Evolutionary conservation across 345 rosid genomes (phyloP), one percentile per base, ranked within the genome.

Genomic region (Syzygium oleosum): DNA sequence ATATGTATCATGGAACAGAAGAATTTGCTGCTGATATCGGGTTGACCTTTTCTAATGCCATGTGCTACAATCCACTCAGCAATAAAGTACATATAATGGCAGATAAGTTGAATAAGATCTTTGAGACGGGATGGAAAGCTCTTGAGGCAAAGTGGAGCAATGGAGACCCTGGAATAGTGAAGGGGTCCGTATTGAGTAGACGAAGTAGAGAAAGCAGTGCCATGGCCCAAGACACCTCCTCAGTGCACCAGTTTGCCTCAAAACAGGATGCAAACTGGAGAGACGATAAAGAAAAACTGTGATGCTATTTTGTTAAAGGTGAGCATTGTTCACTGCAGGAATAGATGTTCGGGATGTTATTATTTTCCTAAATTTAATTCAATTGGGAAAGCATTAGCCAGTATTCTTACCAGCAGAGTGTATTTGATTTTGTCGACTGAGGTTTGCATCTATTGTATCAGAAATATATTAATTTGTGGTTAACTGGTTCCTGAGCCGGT

Each of bases 1-100:
- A 91, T 83, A 49, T 22, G 41, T 97, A 97, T 86, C 49, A 12
- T 61, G 90, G 85, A 51, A 38, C 86, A 4, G 92, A 97, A 84
- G 99, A 94, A 87, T 96, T 97, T 94, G 98, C 95, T 41, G 94
- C 91, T 52, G 99, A 97, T 94, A 90, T 97, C n/a, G 91, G 94
- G 87, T 88, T 97, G 90, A 96, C 96, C 1, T 94, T 97, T 94
- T 58, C 93, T 17, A 97, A 97, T 92, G 99, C 99, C 25, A 91
- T 92, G 94, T 49, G 68, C n/a, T 97, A 97, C 89, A 97, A 97
- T 90, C 99, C 99, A 84, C 94, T 92, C 1, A 84, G 85, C 0
- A 95, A 95, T 90, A 21, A 16, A n/a, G 95, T 96, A 87, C 96
- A 95, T 86, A 52, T 46, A 59, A 84, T 91, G 91, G 99, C 99